These are phyloP conservation scores for Cercospora sojina DNA, from an alignment of 2,329 filamentous ascomycete genomes.

Conservation along the genomic window DNA sequence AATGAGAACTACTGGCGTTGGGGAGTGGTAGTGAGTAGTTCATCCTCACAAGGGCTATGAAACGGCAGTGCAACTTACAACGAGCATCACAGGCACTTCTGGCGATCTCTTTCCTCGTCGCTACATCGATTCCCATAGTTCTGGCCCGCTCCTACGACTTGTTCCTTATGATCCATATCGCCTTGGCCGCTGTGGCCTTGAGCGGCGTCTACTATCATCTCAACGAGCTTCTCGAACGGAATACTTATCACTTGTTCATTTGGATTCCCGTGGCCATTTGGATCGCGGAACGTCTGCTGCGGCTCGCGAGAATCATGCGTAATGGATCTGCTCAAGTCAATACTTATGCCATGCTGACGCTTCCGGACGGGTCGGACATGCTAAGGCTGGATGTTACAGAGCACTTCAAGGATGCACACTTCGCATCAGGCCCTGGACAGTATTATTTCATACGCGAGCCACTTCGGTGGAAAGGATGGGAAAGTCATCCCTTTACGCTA, in stretches of 20 bases:
- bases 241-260: slow-evolving; percentile 52
- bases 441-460: slow-evolving; percentile 54
- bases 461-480: slow-evolving; percentile 46
- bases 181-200: slow-evolving; percentile 52
- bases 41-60: background rate
- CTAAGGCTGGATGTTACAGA: slow-evolving; percentile 48
- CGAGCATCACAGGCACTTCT: slow-evolving; percentile 32
- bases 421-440: slow-evolving; percentile 43
- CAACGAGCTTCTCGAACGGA: slow-evolving; percentile 49
- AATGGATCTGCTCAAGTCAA: background rate
- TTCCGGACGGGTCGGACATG: slow-evolving; percentile 39
- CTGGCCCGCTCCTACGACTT: slow-evolving; percentile 54
- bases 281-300: slow-evolving; percentile 50
- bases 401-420: slow-evolving; percentile 34
- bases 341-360: background rate
- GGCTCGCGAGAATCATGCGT: slow-evolving; percentile 42
- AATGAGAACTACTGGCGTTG: slow-evolving; percentile 51
- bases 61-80: background rate
- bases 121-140: slow-evolving; percentile 53
- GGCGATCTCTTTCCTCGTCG: slow-evolving; percentile 48
- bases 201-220: slow-evolving; percentile 54
- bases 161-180: slow-evolving; percentile 54
- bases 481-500: slow-evolving; percentile 54
- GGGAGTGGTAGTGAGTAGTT: slow-evolving; percentile 46
- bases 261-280: slow-evolving; percentile 53